Evolutionary conservation across 805 yeast genomes (phyloP), one percentile per base, ranked within the genome.

Genomic region (Millerago galiae): DNA sequence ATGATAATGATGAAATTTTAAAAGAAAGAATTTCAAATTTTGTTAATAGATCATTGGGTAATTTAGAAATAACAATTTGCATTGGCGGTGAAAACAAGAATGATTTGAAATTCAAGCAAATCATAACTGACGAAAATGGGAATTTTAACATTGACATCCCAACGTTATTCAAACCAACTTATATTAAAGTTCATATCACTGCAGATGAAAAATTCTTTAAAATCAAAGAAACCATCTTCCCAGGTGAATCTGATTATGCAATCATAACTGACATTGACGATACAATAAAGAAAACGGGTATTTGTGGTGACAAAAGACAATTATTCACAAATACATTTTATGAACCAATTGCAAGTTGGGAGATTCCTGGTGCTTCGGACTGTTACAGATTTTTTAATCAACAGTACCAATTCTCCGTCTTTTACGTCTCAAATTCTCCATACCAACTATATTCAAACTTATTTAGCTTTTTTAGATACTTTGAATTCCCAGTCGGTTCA

Each of bases 381-480:
- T 88, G 95, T 89, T 87, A 77, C 55, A 67, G 68, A 8, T 63
- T 66, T n/a, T 57, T 90, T 31, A 56, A 60, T 9, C 56, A 63
- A 9, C 61, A 61, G 13, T 63, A 55, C 33, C 58, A 70, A 11
- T 71, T 80, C 3, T 67, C 78, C n/a, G 78, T 91, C 55, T 96
- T 90, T 60, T 95, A 91, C 59, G 98, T 95, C 2, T 90, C 97
- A 8, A 93, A 95, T 63, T 81, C 95, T 1, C 99, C 99, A 0
- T 85, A 95, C 79, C 98, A 93, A 61, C 65, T 93, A 18, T 89
- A 72, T 59, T 36, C 52, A 4, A 52, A 52, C 14, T 41, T 58
- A 41, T 53, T 63, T 18, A 76, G 78, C 34, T 88, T 78, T 53
- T 68, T 88, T 53, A 62, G 66, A 14, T 55, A 62, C 32, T 73